phyloP scores from a whole-genome alignment of 2,329 filamentous ascomycete species.

The Elsinoe necatrix region DNA sequence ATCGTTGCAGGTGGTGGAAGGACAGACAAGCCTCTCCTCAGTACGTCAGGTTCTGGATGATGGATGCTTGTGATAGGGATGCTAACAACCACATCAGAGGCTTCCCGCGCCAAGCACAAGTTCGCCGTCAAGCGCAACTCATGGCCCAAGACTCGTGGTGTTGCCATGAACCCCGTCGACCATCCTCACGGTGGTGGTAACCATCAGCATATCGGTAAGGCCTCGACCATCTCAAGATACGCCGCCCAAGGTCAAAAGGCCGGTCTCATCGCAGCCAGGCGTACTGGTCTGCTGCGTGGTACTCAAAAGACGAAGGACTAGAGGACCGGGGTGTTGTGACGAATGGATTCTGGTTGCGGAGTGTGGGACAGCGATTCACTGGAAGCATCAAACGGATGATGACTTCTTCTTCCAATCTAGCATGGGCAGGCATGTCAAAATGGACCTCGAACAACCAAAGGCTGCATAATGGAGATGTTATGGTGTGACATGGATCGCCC shows the following conservation, averaged over 20 bases:
- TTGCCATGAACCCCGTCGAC: conserved; percentile 99
- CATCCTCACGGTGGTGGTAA: conserved; percentile 79
- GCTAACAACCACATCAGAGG: conserved; percentile 55
- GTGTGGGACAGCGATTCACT: conserved; percentile 14
- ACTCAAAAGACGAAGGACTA: conserved; percentile 98
- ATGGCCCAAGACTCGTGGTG: conserved; percentile 99
- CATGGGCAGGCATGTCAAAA: conserved; percentile 16
- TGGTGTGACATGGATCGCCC: neutral
- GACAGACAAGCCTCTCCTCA: conserved; percentile 98
- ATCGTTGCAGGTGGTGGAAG: conserved; percentile 98
- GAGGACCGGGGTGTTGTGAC: conserved; percentile 27
- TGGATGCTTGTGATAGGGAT: conserved; percentile 18
- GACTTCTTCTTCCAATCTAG: conserved; percentile 15
- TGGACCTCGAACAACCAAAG: neutral
- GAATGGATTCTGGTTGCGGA: conserved; percentile 23
- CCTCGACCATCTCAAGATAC: conserved; percentile 97
- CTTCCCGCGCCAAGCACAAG: conserved; percentile 99
- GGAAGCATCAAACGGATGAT: conserved; percentile 13
- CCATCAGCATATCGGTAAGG: conserved; percentile 99
- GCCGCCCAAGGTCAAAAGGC: conserved; percentile 98
- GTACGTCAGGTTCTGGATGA: conserved; percentile 41
- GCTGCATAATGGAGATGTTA: too few species aligned
- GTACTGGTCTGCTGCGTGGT: conserved; percentile 99
- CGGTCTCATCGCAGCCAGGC: conserved; percentile 98
- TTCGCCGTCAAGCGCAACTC: conserved; percentile 99